Evolutionary conservation across 805 yeast genomes (phyloP).

Genomic region (Debaryomyces tyrocola): DNA sequence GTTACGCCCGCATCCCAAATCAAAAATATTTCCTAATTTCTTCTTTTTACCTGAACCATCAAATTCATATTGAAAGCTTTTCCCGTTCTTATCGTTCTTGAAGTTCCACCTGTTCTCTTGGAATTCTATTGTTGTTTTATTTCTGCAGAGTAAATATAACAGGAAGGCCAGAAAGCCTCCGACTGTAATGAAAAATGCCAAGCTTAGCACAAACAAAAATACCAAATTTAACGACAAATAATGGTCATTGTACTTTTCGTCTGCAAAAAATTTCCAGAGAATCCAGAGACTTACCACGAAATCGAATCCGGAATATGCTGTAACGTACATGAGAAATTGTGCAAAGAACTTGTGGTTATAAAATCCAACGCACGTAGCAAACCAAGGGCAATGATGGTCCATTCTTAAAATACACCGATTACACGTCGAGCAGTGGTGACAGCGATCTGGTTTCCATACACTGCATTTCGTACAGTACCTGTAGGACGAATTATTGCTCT

Average conservation of each 20-base stretch:
- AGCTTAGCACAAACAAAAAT: slow-evolving; percentile 55
- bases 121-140: slow-evolving; percentile 81
- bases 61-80: slow-evolving; percentile 30
- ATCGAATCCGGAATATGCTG: slow-evolving; percentile 46
- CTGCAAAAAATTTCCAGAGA: slow-evolving; percentile 49
- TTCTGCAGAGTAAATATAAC: slow-evolving; percentile 56
- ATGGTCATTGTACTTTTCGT: slow-evolving; percentile 37
- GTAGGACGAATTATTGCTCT: slow-evolving; percentile 53
- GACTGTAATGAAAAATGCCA: slow-evolving; percentile 52
- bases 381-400: slow-evolving; percentile 87
- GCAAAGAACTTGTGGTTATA: slow-evolving; percentile 76
- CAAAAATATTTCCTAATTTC: slow-evolving; percentile 66
- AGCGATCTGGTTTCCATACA: slow-evolving; percentile 61
- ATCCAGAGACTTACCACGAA: slow-evolving; percentile 39
- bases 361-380: slow-evolving; percentile 83
- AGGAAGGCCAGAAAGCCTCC: slow-evolving; percentile 54
- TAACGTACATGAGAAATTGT: slow-evolving; percentile 63
- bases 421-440: slow-evolving; percentile 57
- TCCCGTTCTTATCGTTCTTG: slow-evolving; percentile 18
- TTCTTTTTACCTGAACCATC: slow-evolving; percentile 40
- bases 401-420: slow-evolving; percentile 47
- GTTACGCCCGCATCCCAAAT: slow-evolving; percentile 64
- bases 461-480: slow-evolving; percentile 56
- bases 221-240: slow-evolving; percentile 59
- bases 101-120: slow-evolving; percentile 54